Evolutionary conservation across 805 yeast species (phyloP), one percentile per base, ranked within the genome.

Genomic region (Candida quercuum): DNA sequence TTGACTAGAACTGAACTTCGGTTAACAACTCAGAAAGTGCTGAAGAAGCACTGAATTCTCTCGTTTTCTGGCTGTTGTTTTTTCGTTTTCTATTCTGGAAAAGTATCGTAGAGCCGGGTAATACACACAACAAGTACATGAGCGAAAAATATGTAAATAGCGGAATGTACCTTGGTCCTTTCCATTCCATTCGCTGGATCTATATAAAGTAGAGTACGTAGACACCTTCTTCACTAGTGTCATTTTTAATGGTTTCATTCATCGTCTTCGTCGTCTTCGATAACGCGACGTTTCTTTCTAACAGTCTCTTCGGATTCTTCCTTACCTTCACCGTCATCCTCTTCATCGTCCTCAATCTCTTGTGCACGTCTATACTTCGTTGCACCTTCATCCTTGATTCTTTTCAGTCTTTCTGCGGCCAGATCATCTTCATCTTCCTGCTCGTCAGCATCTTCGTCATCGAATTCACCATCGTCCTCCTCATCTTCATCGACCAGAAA

Each of bases 181-280:
- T n/a, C n/a, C n/a, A n/a, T n/a, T n/a, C n/a, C n/a, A n/a, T n/a
- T n/a, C n/a, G n/a, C n/a, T n/a, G n/a, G n/a, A n/a, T n/a, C n/a
- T n/a, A n/a, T n/a, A n/a, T n/a, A n/a, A n/a, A n/a, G n/a, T n/a
- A n/a, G n/a, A n/a, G n/a, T n/a, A n/a, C n/a, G n/a, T n/a, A n/a
- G n/a, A n/a, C n/a, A n/a, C n/a, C n/a, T n/a, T n/a, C n/a, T n/a
- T n/a, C n/a, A n/a, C n/a, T n/a, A n/a, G n/a, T n/a, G n/a, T n/a
- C n/a, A n/a, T n/a, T n/a, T n/a, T n/a, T n/a, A n/a, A n/a, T n/a
- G n/a, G n/a, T n/a, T n/a, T n/a, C n/a, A n/a, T 30, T 43, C 48
- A 9, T 73, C 79, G 9, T 74, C 81, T 6, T 77, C 82, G 32
- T 77, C 80, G 24, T 71, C 70, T 11, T 71, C 72, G 34, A 72